These are phyloP conservation scores for Tardiomyces digboiensis DNA, from an alignment of 1,139 yeast genomes.

Conservation along the genomic window DNA sequence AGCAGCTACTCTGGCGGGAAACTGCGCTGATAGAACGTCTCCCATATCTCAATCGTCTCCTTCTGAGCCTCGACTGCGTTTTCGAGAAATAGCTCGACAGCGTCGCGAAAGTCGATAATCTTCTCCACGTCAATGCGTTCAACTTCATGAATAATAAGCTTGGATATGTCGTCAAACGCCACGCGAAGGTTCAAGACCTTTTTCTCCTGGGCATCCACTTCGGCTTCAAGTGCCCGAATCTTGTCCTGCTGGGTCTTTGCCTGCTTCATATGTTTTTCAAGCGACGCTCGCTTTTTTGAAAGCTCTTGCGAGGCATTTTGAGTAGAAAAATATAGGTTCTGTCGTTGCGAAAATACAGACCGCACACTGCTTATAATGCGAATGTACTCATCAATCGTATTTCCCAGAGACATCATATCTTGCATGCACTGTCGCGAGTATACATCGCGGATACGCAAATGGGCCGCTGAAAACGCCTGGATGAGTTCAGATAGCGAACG, in stretches of 20 bases:
- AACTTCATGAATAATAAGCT: slow-evolving; percentile 59
- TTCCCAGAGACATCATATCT: slow-evolving; percentile 79
- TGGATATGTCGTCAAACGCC: slow-evolving; percentile 52
- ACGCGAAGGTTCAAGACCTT: slow-evolving; percentile 48
- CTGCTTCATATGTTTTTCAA: slow-evolving; percentile 47
- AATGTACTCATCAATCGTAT: slow-evolving; percentile 81
- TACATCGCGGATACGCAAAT: slow-evolving; percentile 60
- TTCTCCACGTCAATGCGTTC: slow-evolving; percentile 64
- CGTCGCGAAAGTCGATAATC: slow-evolving; percentile 77
- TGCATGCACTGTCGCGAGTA: slow-evolving; percentile 75
- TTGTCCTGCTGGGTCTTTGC: slow-evolving; percentile 59
- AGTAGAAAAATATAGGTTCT: slow-evolving; percentile 54
- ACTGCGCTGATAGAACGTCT: slow-evolving; percentile 43
- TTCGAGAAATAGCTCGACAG: slow-evolving; percentile 86
- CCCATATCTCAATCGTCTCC: slow-evolving; percentile 93
- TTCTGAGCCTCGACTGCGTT: slow-evolving; percentile 89
- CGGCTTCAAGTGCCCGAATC: slow-evolving; percentile 42
- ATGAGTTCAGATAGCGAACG: slow-evolving; percentile 53
- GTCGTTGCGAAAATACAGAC: slow-evolving; percentile 66
- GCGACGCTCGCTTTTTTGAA: slow-evolving; percentile 34
- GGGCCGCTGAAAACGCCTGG: slow-evolving; percentile 61
- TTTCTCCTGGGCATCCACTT: slow-evolving; percentile 47
- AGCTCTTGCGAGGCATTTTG: slow-evolving; percentile 43
- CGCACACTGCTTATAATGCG: slow-evolving; percentile 71
- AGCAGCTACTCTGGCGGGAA: slow-evolving; percentile 7